Conservation (phyloP, 768 basidiomycete genomes). For the Lentinula detonsa region DNA sequence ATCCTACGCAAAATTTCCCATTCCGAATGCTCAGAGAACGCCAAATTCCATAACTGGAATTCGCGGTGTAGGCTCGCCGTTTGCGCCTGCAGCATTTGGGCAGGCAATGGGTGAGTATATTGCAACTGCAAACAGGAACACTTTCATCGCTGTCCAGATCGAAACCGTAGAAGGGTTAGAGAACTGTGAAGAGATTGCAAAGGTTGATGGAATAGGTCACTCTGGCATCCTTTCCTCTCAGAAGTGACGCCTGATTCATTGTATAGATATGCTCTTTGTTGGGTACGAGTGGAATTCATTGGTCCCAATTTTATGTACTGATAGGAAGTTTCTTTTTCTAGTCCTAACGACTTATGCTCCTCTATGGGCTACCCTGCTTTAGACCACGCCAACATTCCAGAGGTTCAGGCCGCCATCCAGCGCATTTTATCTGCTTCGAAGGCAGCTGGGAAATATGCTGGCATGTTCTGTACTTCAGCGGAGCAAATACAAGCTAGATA, state of each 20-base stretch:
- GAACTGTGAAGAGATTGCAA: conserved; percentile 37
- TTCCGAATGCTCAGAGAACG: conserved; percentile 21
- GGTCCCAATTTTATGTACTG: neutral
- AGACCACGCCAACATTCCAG: conserved; percentile 12
- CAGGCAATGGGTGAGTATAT: conserved; percentile 31
- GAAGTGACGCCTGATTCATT: neutral
- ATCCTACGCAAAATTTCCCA: conserved; percentile 36
- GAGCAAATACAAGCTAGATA: conserved; percentile 12
- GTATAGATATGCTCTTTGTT: conserved; percentile 12
- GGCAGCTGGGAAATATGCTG: conserved; percentile 14
- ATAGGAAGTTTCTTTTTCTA: neutral
- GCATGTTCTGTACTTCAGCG: conserved; percentile 13
- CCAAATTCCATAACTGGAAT: conserved; percentile 8
- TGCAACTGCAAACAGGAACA: conserved; percentile 34
- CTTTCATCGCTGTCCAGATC: conserved; percentile 39
- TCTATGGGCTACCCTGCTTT: conserved; percentile 13
- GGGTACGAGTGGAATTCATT: conserved; percentile 5
- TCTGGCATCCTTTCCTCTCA: neutral
- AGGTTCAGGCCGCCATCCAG: conserved; percentile 13
- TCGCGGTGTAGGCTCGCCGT: conserved; percentile 39
- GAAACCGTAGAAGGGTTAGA: conserved; percentile 35
- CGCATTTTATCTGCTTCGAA: conserved; percentile 12
- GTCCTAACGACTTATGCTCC: conserved; percentile 13
- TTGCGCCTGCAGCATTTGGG: conserved; percentile 35
- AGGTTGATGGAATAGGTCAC: conserved; percentile 37